Conservation (phyloP, 768 basidiomycete species). For the Polyporus arcularius region DNA sequence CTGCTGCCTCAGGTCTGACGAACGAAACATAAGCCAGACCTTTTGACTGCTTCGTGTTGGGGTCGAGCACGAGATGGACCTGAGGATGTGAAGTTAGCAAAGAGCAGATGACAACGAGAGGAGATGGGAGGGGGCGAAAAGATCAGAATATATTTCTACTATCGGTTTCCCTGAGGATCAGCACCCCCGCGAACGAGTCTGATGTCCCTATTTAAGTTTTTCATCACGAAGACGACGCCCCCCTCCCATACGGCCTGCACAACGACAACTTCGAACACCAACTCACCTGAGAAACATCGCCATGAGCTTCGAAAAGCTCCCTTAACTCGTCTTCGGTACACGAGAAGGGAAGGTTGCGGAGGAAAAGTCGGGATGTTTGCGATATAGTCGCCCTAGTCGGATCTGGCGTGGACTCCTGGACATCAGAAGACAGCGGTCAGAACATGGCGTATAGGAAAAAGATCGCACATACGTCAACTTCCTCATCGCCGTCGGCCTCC, state of each 20-base stretch:
- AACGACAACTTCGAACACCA: background rate
- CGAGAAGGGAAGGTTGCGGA: constrained; percentile 93
- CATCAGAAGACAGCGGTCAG: background rate
- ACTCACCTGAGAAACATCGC: constrained; percentile 76
- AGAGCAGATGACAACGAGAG: constrained; percentile 1
- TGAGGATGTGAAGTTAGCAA: constrained; percentile 25
- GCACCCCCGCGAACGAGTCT: constrained; percentile 46
- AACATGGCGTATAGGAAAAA: too few relatives aligned
- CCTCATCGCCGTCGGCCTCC: constrained; percentile 3
- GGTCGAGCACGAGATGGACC: constrained; percentile 60
- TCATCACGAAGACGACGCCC: constrained; percentile 37
- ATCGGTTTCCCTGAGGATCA: constrained; percentile 55
- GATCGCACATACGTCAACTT: background rate
- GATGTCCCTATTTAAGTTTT: constrained; percentile 56
- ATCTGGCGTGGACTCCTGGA: constrained; percentile 12
- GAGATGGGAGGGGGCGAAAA: constrained; percentile 3
- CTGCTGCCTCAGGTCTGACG: constrained; percentile 44
- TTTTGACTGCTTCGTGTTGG: constrained; percentile 47
- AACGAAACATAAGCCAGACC: constrained; percentile 68
- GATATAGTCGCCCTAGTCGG: constrained; percentile 53
- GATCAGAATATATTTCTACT: constrained; percentile 53
- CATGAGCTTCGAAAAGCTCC: constrained; percentile 66
- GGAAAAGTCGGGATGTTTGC: constrained; percentile 78
- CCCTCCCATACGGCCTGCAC: background rate
- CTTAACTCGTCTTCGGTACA: constrained; percentile 73